Evolutionary conservation across 2,329 filamentous ascomycete genomes (phyloP).

Genomic region (Penicillium sp.): DNA sequence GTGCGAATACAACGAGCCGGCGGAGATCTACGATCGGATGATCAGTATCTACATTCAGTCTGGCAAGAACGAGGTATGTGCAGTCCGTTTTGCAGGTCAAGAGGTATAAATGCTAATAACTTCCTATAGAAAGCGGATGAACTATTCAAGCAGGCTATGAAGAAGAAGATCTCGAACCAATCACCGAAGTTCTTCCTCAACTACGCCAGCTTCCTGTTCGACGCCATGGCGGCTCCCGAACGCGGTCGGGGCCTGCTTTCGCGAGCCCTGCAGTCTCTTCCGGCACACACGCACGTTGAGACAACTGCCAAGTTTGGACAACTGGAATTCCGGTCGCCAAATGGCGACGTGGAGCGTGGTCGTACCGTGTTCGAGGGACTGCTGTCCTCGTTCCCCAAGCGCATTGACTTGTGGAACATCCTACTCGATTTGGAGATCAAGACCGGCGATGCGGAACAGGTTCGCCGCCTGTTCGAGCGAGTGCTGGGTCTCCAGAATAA

Average conservation of each 20-base stretch:
- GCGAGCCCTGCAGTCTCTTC: slow-evolving; percentile 79
- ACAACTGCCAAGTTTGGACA: slow-evolving; percentile 84
- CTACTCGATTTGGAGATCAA: slow-evolving; percentile 77
- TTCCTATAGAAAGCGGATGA: slow-evolving; percentile 70
- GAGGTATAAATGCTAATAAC: slow-evolving; percentile 21
- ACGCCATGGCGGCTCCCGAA: slow-evolving; percentile 63
- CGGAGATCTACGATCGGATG: slow-evolving; percentile 82
- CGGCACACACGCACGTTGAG: slow-evolving; percentile 61
- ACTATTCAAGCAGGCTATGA: slow-evolving; percentile 78
- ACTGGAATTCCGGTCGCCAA: slow-evolving; percentile 78
- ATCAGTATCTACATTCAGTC: slow-evolving; percentile 94
- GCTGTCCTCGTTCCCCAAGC: slow-evolving; percentile 77
- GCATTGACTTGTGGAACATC: slow-evolving; percentile 88
- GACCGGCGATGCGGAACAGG: slow-evolving; percentile 55
- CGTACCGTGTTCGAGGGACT: slow-evolving; percentile 92
- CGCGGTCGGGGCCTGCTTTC: slow-evolving; percentile 71
- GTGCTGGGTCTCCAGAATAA: slow-evolving; percentile 51
- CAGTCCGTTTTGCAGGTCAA: background rate
- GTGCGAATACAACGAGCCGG: slow-evolving; percentile 86
- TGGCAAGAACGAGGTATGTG: slow-evolving; percentile 70
- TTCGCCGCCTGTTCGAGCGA: slow-evolving; percentile 76
- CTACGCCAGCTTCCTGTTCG: slow-evolving; percentile 89
- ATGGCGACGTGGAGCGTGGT: slow-evolving; percentile 82
- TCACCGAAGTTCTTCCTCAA: slow-evolving; percentile 82
- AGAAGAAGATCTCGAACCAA: slow-evolving; percentile 77